Conservation (phyloP, 306 rosid genomes). For the Hylodesmum podocarpum region DNA sequence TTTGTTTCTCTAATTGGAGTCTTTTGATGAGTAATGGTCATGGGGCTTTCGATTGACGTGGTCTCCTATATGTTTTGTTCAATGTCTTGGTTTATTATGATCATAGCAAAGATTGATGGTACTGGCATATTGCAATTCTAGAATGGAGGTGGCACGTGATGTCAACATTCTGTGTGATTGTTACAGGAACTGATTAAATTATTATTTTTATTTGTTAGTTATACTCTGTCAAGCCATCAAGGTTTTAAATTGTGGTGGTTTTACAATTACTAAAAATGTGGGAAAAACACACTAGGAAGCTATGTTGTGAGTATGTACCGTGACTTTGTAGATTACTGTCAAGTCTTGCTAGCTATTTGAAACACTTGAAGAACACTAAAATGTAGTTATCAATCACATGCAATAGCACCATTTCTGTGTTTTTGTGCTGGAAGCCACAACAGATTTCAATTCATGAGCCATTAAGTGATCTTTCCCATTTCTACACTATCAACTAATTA, state of each 20-base stretch:
- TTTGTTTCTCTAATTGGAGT: neutral
- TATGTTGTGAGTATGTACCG: neutral
- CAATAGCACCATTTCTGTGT: too few species aligned
- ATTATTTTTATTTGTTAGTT: neutral
- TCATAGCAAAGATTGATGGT: neutral
- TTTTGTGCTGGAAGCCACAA: neutral
- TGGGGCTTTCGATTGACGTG: neutral
- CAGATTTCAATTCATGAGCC: neutral
- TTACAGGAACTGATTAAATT: neutral
- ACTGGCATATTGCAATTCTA: neutral
- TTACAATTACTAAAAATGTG: neutral
- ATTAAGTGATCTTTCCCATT: too few species aligned
- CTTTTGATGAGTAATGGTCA: neutral
- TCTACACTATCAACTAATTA: too few species aligned
- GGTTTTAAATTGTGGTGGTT: neutral
- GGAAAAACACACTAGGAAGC: neutral
- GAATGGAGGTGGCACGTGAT: neutral
- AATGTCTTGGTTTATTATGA: neutral
- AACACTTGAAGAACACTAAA: neutral
- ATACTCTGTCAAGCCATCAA: neutral
- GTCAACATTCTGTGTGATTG: neutral
- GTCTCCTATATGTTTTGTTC: neutral
- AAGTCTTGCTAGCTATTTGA: neutral
- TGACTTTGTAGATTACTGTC: neutral
- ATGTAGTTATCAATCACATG: neutral